Evolutionary conservation across 2,329 filamentous ascomycete genomes (phyloP), one percentile per base, ranked within the genome.

Genomic region (Lachnellula arida): DNA sequence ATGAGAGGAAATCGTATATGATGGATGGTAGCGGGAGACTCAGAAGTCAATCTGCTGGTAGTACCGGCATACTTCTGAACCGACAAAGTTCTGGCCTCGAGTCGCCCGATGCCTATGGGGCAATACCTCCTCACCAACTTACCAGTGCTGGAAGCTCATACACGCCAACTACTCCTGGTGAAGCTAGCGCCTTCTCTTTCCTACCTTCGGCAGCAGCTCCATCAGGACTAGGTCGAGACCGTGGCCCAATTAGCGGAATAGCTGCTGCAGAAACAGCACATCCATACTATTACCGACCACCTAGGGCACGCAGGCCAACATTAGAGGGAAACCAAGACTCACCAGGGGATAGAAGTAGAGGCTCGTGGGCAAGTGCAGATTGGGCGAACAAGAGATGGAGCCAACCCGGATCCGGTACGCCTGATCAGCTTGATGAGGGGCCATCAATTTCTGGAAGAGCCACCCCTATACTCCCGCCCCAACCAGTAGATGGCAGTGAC

Each of bases 261-360:
- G 73, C 76, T 43, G 72, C 78, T 28, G 69, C 77, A 34, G 80
- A 86, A 60, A 69, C 79, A 12, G 75, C 82, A 1, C 91, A 96
- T 69, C 90, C 90, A 0, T 47, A 22, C 44, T 97, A 94, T 68
- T 97, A 96, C 69, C 86, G 93, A 48, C 90, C 91, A 17, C 93
- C 92, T 15, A 80, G 92, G 61, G 79, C 84, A 54, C 81, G 87
- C 44, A 81, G 84, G 49, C 81, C 86, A 25, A 88, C 83, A 0
- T 72, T 82, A n/a, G 83, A 82, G 43, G 71, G 67, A 12, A 71
- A 56, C 70, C 28, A 32, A 32, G 28, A 32, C 28, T 67, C 67
- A 17, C 67, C 69, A 7, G 68, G 72, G 34, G 67, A 71, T 49
- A 75, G 71, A 60, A 75, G 74, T 61, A 69, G 77, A 68, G 66